Conservation (phyloP, 2,329 filamentous ascomycete genomes). For the Cladophialophora bantiana region DNA sequence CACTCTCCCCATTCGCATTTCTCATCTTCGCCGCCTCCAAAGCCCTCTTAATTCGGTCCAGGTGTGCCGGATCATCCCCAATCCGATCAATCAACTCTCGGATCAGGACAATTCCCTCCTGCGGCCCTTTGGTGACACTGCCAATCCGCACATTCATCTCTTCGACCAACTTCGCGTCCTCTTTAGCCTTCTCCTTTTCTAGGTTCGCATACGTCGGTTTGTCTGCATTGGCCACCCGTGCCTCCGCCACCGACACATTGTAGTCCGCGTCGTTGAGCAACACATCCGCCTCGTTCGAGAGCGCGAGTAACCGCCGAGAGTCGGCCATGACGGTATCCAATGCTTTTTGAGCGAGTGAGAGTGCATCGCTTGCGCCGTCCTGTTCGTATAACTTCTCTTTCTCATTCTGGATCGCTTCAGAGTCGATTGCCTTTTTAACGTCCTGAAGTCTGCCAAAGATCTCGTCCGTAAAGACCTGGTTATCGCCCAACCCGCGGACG, state of each 20-base stretch:
- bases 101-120: conserved; percentile 48
- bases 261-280: conserved; percentile 61
- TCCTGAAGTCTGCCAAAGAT: conserved; percentile 52
- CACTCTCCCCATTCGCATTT: conserved; percentile 46
- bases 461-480: conserved; percentile 59
- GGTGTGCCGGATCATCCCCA: conserved; percentile 51
- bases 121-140: conserved; percentile 50
- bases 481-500: conserved; percentile 58
- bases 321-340: conserved; percentile 51
- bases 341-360: conserved; percentile 50
- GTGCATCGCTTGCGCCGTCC: conserved; percentile 33
- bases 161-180: conserved; percentile 55
- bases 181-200: conserved; percentile 56
- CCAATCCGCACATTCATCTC: conserved; percentile 52
- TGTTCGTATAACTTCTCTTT: conserved; percentile 42
- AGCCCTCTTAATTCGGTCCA: conserved; percentile 57
- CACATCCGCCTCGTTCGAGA: conserved; percentile 58
- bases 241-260: conserved; percentile 61
- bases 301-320: conserved; percentile 55
- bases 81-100: conserved; percentile 49
- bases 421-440: conserved; percentile 41
- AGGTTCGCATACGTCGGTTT: conserved; percentile 52
- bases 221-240: conserved; percentile 54
- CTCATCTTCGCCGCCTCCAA: conserved; percentile 62
- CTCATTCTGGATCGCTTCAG: conserved; percentile 39